Base-by-base conservation (phyloP, 2,329 filamentous ascomycete species). In the Myriangium duriaei region DNA sequence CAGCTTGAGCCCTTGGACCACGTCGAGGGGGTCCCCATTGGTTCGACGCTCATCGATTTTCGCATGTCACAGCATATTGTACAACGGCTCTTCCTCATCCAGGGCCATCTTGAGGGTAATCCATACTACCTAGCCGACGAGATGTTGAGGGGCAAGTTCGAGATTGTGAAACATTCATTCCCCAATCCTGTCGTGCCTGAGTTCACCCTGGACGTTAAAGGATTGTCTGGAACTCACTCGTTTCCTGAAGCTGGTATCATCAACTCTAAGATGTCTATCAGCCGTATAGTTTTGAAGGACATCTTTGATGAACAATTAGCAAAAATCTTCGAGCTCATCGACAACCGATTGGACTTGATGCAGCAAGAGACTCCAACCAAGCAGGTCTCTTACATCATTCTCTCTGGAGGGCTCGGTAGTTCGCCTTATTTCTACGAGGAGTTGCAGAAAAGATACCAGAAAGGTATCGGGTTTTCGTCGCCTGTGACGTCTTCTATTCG, bases 21-120 rank as follows among this genome's bases (percentile, higher is more conserved):
- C 17, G 41, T 40, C 17, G 47, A 49, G 24, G 45, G 47, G n/a
- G 35, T 28, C 10, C 21, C 44, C 4, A 40, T 47, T 15, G 47
- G 47, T 2, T 48, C 45, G 5, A 45, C 42, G 4, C 31, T 48
- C 11, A 49, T 49, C 16, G 47, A 49, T 32, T 45, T 40, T 38
- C 37, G 42, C 13, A 24, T 44, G 15, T 12, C 19, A 16, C 19
- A 41, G 16, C 21, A 36, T 21, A 38, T 47, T 14, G 15, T 13
- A 3, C 34, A 37, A 13, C 39, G 45, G 11, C 35, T 48, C 5
- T 3, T 26, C 11, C 34, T 21, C 14, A 40, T 47, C 21, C 4
- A 38, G 18, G 24, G 26, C 18, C n/a, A 41, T 3, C 28, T 47
- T 6, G 11, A 19, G 2, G 32, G 16, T 12, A 34, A 34, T 30